A percentile compares a stretch with the other conserved stretches of the same genome.
These are phyloP conservation scores for Alternaria metachromatica DNA, from an alignment of 2,329 filamentous ascomycete genomes.

Conservation along the genomic window DNA sequence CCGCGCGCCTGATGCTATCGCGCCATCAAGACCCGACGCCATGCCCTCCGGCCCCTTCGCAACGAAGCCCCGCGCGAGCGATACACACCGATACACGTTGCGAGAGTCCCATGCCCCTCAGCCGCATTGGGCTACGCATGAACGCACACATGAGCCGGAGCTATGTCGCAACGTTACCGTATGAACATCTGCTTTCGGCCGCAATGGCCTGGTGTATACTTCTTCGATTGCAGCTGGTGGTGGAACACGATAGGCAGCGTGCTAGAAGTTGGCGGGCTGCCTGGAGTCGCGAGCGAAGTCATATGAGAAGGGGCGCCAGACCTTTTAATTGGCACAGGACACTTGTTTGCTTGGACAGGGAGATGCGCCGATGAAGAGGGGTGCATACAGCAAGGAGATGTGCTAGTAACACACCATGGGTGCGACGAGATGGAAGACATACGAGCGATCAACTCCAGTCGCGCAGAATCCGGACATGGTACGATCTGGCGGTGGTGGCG, in stretches of 20 bases:
- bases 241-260: background rate
- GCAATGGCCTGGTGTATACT: background rate
- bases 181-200: background rate
- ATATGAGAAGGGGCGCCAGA: background rate
- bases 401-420: background rate
- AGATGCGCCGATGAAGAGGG: background rate
- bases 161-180: background rate
- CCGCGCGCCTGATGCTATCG: background rate
- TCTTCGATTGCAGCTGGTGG: background rate
- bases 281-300: background rate
- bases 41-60: background rate
- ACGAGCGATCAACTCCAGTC: background rate
- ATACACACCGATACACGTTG: background rate
- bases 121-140: background rate
- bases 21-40: background rate
- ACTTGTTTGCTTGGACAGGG: background rate
- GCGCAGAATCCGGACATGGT: background rate
- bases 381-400: background rate
- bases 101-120: background rate
- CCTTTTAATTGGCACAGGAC: background rate
- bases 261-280: background rate
- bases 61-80: background rate
- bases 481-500: background rate
- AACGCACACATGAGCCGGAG: background rate
- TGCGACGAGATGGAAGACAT: background rate